Base-by-base conservation (phyloP, 306 rosid species). In the Macrotyloma uniflorum region DNA sequence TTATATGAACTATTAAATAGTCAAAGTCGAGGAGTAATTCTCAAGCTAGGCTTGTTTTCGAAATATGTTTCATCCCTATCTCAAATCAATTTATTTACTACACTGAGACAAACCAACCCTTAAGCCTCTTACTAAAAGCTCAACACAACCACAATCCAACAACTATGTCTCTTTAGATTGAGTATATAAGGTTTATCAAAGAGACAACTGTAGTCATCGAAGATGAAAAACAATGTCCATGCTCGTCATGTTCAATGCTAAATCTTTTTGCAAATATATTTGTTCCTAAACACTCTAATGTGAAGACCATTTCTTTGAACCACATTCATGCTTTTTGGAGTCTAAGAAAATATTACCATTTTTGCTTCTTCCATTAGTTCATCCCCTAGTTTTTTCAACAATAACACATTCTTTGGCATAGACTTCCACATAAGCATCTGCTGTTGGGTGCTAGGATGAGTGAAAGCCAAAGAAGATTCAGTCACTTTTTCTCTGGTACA, bases 401-500 rank as follows among this genome's bases (percentile, higher is more conserved):
- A 74, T 53, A 95, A 82, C 62, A 93, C 99, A 67, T 94, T 95
- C 89, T 88, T 95, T 42, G 99, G 99, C 15, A 83, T 78, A 46
- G 99, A 85, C 84, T 95, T 95, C 99, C 99, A 95, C 99, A 95
- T 95, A 72, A 95, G 99, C 99, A 95, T 95, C 81, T 95, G 99
- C 72, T 95, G 99, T 85, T 95, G 99, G 42, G 99, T 95, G 86
- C 90, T 95, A 62, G 99, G 98, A 83, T 95, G 99, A 74, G 90
- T 79, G 87, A 95, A 95, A 70, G 99, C 99, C 80, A 95, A 85
- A 75, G 99, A 95, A 78, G 99, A 88, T 88, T 91, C 97, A 0
- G 99, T 95, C 87, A 95, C 99, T 80, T 93, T 95, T 85, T 95
- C 99, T 87, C 99, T 89, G 61, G 93, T 62, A 84, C 99, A 95